Base-by-base conservation (phyloP, 116 monocot species). In the Iris pallida region DNA sequence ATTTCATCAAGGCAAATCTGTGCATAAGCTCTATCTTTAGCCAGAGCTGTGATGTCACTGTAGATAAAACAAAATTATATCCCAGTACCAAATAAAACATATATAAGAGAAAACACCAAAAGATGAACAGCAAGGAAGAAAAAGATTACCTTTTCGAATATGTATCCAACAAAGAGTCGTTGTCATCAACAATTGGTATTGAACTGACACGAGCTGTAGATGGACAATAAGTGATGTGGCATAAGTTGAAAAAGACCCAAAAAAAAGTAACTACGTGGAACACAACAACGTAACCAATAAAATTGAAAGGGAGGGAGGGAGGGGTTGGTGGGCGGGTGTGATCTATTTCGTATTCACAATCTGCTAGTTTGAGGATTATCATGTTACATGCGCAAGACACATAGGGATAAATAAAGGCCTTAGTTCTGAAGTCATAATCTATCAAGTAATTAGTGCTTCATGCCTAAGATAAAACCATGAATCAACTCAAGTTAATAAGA, bases 31-130 rank as follows among this genome's bases (percentile, higher is more conserved):
- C 64, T 89, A 80, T 97, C 97, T 70, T 92, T 97, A 61, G 97
- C 97, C 69, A 97, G 76, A 66, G 97, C 83, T 57, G 97, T 97
- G 46, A 97, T 97, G 79, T 97, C 97, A 87, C 97, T 97, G 81
- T 66, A 67, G 17, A 74, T 15, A 53, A n/a, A 73, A 64, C 16
- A 66, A 40, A 16, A 42, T 42, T 41, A 42, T 60, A 44, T 63
- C 46, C 46, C 44, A 30, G 30, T 30, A 30, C 30, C 0, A 30
- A 30, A 30, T 30, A 30, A 30, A 30, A 16, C 9, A 60, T 60
- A 30, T 60, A 30, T 42, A 12, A 40, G 42, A 60, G 3, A 10
- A 44, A 63, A 45, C 44, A 63, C 46, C 16, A 0, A 16, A 63
- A 16, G 16, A 63, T 60, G 0, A 51, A 51, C 42, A 13, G 6